Conservation (phyloP, 331 rosid species). For the Malus hybrid region DNA sequence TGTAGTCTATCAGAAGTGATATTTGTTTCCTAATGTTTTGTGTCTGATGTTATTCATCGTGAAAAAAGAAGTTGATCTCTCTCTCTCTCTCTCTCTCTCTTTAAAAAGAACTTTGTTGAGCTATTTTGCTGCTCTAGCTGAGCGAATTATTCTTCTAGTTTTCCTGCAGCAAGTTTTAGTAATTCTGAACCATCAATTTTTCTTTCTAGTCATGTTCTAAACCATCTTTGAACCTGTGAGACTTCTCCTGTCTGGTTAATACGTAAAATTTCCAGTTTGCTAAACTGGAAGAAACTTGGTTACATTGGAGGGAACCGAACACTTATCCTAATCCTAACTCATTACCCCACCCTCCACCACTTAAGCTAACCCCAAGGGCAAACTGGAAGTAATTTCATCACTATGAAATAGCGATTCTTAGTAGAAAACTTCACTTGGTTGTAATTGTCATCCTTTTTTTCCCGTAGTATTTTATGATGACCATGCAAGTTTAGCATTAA, state of each 20-base stretch:
- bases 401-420: background rate
- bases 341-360: too few species aligned
- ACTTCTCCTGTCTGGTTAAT: too few species aligned
- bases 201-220: too few species aligned
- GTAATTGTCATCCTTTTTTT: background rate
- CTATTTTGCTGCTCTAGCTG: background rate
- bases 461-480: background rate
- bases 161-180: background rate
- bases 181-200: too few species aligned
- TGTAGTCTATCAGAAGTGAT: background rate
- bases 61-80: background rate
- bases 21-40: background rate
- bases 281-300: too few species aligned
- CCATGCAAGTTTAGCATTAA: background rate
- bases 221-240: too few species aligned
- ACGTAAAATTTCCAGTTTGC: too few species aligned
- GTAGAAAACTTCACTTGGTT: background rate
- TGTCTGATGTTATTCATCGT: background rate
- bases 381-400: background rate
- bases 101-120: background rate
- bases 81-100: too few species aligned
- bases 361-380: too few species aligned
- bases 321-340: too few species aligned
- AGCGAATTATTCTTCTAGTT: background rate
- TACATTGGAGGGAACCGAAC: too few species aligned